phyloP scores from a whole-genome alignment of 1,139 yeast genomes.

The Protomyces gravidus region DNA sequence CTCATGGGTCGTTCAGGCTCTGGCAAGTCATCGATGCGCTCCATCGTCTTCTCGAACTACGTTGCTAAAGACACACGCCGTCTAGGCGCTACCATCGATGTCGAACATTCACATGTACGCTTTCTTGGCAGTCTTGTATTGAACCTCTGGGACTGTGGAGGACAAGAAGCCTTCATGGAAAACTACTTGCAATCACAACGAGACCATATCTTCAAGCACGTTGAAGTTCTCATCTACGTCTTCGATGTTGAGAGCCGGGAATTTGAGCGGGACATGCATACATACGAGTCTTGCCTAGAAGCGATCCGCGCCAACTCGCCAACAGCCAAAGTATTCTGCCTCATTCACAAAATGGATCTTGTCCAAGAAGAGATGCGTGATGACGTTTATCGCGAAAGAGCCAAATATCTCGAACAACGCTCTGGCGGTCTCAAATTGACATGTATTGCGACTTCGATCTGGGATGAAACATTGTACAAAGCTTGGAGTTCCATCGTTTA shows the following conservation, averaged over 20 bases:
- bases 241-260: constrained; percentile 93
- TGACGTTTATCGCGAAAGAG: constrained; percentile 48
- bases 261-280: constrained; percentile 87
- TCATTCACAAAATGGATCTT: constrained; percentile 92
- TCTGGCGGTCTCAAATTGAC: constrained; percentile 75
- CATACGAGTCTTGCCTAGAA: constrained; percentile 76
- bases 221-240: constrained; percentile 93
- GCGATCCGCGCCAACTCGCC: constrained; percentile 84
- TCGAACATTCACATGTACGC: constrained; percentile 89
- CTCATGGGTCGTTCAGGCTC: constrained; percentile 52
- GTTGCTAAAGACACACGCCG: constrained; percentile 95
- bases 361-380: constrained; percentile 83
- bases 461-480: constrained; percentile 88
- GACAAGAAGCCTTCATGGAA: constrained; percentile 93
- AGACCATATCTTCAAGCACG: constrained; percentile 91
- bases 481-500: constrained; percentile 98
- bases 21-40: constrained; percentile 96
- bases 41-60: constrained; percentile 86
- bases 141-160: constrained; percentile 98
- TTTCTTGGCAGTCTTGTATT: constrained; percentile 93
- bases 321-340: constrained; percentile 82
- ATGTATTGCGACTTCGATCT: constrained; percentile 90
- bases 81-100: constrained; percentile 95
- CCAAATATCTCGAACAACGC: constrained; percentile 45
- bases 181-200: constrained; percentile 82